Conservation (phyloP, 2,329 filamentous ascomycete genomes). For the Hymenoscyphus fructigenus region DNA sequence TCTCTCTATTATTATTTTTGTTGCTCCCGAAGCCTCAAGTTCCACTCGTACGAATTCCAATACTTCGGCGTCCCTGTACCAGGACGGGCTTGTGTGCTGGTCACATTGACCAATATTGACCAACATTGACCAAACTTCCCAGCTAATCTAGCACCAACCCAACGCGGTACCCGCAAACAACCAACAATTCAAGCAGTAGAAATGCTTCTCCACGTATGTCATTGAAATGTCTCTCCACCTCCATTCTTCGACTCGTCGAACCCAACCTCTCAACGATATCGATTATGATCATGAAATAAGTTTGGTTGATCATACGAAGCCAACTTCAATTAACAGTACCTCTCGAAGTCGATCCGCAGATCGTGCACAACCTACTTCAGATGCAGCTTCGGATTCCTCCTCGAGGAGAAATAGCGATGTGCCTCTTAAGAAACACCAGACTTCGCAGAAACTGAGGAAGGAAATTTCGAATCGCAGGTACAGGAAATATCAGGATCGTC, state of each 20-base stretch:
- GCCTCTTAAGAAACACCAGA: slow-evolving; percentile 26
- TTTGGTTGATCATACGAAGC: slow-evolving; percentile 54
- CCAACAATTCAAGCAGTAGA: not conserved
- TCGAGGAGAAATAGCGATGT: slow-evolving; percentile 29
- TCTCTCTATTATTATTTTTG: not conserved
- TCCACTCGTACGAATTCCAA: not conserved
- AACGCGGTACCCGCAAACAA: not conserved
- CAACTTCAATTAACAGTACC: slow-evolving; percentile 5
- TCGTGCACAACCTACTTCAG: slow-evolving; percentile 12
- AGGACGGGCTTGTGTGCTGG: not conserved
- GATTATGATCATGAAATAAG: slow-evolving; percentile 71
- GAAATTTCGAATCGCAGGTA: slow-evolving; percentile 33
- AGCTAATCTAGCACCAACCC: not conserved
- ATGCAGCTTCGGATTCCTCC: slow-evolving; percentile 25
- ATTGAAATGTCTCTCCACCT: slow-evolving; percentile 30
- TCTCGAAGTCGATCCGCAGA: slow-evolving; percentile 24
- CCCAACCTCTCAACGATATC: slow-evolving; percentile 52
- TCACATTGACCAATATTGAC: not conserved
- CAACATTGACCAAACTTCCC: not conserved
- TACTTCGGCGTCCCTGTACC: not conserved
- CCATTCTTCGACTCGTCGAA: slow-evolving; percentile 46
- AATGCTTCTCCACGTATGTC: slow-evolving; percentile 21
- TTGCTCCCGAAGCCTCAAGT: not conserved
- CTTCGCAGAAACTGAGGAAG: slow-evolving; percentile 24
- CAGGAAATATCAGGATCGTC: slow-evolving; percentile 38